Evolutionary conservation across 2,329 filamentous ascomycete species (phyloP).

Genomic region (Cadophora gregata): DNA sequence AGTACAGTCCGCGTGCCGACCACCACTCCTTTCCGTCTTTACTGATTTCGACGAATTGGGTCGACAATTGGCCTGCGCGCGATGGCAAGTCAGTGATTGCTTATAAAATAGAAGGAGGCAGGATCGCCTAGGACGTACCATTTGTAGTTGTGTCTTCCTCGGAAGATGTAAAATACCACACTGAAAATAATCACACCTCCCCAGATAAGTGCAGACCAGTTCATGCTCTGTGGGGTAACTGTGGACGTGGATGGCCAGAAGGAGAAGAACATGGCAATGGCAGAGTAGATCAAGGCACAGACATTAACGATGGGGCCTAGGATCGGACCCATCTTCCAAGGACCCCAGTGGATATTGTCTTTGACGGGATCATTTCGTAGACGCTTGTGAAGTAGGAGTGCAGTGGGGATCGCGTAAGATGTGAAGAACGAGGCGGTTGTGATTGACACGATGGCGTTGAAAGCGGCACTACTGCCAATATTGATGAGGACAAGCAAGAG

Average conservation of each 20-base stretch:
- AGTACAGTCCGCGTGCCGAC: not conserved
- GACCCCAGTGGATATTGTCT: slow-evolving; percentile 35
- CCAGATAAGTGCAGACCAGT: slow-evolving; percentile 55
- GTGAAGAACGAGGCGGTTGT: slow-evolving; percentile 51
- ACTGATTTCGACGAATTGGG: slow-evolving; percentile 29
- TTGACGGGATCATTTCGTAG: slow-evolving; percentile 38
- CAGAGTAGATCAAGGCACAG: slow-evolving; percentile 24
- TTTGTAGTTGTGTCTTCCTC: slow-evolving; percentile 51
- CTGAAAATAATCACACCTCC: slow-evolving; percentile 51
- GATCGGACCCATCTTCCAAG: slow-evolving; percentile 34
- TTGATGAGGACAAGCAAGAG: slow-evolving; percentile 49
- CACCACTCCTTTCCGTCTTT: not conserved
- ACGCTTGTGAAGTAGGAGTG: slow-evolving; percentile 51
- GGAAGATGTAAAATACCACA: slow-evolving; percentile 53
- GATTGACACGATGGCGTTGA: slow-evolving; percentile 53
- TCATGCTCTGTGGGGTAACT: slow-evolving; percentile 48
- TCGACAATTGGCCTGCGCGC: slow-evolving; percentile 46
- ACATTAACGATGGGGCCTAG: slow-evolving; percentile 34
- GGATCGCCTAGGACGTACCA: too few relatives aligned
- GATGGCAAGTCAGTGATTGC: too few relatives aligned
- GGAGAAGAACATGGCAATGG: slow-evolving; percentile 59
- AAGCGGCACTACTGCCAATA: slow-evolving; percentile 49
- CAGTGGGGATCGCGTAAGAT: slow-evolving; percentile 50
- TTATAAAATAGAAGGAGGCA: too few relatives aligned
- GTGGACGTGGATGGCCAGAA: slow-evolving; percentile 32